Conservation (phyloP, 345 rosid genomes). For the Barbarea vulgaris region DNA sequence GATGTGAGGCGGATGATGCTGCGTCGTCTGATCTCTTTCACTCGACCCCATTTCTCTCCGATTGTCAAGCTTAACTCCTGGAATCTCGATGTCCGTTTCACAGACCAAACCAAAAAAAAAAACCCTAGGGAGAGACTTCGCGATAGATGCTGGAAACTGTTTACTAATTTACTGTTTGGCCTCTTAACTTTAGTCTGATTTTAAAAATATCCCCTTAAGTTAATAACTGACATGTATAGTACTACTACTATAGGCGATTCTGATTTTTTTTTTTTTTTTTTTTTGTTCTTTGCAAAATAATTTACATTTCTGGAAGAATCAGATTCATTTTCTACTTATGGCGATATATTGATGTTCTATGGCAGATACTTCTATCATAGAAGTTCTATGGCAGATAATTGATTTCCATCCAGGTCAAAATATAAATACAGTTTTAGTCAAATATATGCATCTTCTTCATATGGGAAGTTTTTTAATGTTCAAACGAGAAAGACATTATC, state of each 20-base stretch:
- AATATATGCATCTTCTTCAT: not conserved
- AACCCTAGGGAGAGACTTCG: slow-evolving; percentile 25
- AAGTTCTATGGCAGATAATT: no score
- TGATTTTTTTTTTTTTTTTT: not conserved
- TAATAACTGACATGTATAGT: not conserved
- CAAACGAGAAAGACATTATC: not conserved
- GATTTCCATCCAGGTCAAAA: not conserved
- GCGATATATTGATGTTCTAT: not conserved
- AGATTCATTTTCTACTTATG: not conserved
- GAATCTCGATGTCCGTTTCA: slow-evolving; percentile 38
- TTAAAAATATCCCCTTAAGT: not conserved
- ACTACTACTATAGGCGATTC: no score
- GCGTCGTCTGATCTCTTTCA: slow-evolving; percentile 60
- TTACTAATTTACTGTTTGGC: slow-evolving; percentile 6
- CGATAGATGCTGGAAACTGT: slow-evolving; percentile 30
- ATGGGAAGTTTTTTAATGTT: not conserved
- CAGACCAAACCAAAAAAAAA: not conserved
- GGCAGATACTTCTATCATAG: no score
- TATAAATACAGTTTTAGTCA: not conserved
- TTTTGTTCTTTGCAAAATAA: not conserved
- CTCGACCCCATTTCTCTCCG: slow-evolving; percentile 66
- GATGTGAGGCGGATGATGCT: slow-evolving; percentile 74
- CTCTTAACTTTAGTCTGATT: not conserved
- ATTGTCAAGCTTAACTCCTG: slow-evolving; percentile 18
- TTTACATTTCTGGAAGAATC: not conserved